Conservation (phyloP, 805 yeast genomes). For the Starmera caribaea region DNA sequence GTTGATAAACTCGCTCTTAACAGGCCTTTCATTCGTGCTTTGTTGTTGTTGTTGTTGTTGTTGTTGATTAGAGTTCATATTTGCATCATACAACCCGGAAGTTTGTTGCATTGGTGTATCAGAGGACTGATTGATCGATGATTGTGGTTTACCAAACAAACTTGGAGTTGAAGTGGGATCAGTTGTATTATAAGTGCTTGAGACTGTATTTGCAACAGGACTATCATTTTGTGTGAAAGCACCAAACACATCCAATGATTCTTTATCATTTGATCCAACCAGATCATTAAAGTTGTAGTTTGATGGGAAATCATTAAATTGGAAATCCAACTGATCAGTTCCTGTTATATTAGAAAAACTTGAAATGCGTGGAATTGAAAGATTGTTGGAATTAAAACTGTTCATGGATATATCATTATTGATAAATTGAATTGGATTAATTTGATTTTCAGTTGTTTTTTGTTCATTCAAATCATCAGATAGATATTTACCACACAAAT, state of each 20-base stretch:
- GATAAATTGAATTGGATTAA: too few relatives aligned
- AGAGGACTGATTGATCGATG: not conserved
- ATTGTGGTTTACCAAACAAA: not conserved
- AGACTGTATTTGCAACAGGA: too few relatives aligned
- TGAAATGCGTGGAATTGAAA: not conserved
- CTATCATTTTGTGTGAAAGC: not conserved
- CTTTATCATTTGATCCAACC: slow-evolving; percentile 7
- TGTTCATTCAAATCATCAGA: slow-evolving; percentile 4
- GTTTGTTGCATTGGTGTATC: not conserved
- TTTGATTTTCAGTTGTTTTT: not conserved
- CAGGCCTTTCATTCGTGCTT: slow-evolving; percentile 2
- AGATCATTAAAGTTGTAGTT: slow-evolving; percentile 13
- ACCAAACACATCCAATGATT: not conserved
- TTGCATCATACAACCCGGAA: not conserved
- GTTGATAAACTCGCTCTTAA: slow-evolving; percentile 21
- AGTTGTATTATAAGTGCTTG: not conserved
- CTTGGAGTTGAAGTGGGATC: not conserved
- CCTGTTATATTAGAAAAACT: not conserved
- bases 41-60: slow-evolving; percentile 1
- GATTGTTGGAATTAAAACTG: not conserved
- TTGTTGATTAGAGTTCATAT: not conserved
- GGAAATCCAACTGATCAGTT: slow-evolving; percentile 13
- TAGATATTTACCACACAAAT: slow-evolving; percentile 24
- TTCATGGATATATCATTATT: too few relatives aligned
- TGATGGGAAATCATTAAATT: slow-evolving; percentile 16